A percentile compares a stretch with the other conserved stretches of the same genome.
phyloP scores from a whole-genome alignment of 2,329 filamentous ascomycete genomes.

The Aspergillus sp. region DNA sequence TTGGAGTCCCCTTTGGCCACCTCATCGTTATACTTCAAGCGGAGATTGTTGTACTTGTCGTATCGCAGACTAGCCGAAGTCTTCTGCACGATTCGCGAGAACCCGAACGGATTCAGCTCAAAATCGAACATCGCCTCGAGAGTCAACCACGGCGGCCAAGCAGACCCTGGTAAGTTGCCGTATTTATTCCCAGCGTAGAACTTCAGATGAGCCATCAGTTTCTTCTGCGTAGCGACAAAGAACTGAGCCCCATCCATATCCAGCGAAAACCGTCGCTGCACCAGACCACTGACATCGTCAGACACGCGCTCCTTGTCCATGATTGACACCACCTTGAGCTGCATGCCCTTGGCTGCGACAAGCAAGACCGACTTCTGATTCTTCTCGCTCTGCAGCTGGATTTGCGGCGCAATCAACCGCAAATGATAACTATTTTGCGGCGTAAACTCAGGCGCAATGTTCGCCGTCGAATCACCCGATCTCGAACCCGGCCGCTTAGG shows the following conservation, averaged over 20 bases:
- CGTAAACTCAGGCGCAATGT: slow-evolving; percentile 79
- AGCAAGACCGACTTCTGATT: slow-evolving; percentile 94
- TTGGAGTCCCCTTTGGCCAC: slow-evolving; percentile 58
- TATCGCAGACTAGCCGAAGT: slow-evolving; percentile 91
- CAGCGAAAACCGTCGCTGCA: slow-evolving; percentile 86
- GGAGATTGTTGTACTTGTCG: slow-evolving; percentile 96
- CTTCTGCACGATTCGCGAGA: slow-evolving; percentile 92
- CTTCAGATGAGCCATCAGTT: slow-evolving; percentile 76
- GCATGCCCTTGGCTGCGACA: slow-evolving; percentile 96
- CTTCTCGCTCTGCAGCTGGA: slow-evolving; percentile 96
- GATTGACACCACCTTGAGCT: slow-evolving; percentile 92
- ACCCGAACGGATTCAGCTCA: slow-evolving; percentile 87
- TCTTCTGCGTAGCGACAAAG: slow-evolving; percentile 92
- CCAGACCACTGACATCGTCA: slow-evolving; percentile 87
- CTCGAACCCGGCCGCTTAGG: slow-evolving; percentile 34
- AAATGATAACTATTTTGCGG: slow-evolving; percentile 92
- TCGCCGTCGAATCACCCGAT: slow-evolving; percentile 54
- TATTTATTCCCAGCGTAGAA: slow-evolving; percentile 94
- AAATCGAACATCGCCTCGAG: slow-evolving; percentile 99
- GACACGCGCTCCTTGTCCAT: slow-evolving; percentile 93
- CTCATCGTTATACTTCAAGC: slow-evolving; percentile 94
- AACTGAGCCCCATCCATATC: slow-evolving; percentile 98
- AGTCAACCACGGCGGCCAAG: slow-evolving; percentile 97
- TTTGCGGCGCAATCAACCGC: slow-evolving; percentile 90
- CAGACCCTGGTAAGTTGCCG: slow-evolving; percentile 71